A percentile compares a stretch with the other conserved stretches of the same genome.
These are phyloP conservation scores for Ambrosiella cleistominuta DNA, from an alignment of 2,329 filamentous ascomycete genomes.

Conservation along the genomic window DNA sequence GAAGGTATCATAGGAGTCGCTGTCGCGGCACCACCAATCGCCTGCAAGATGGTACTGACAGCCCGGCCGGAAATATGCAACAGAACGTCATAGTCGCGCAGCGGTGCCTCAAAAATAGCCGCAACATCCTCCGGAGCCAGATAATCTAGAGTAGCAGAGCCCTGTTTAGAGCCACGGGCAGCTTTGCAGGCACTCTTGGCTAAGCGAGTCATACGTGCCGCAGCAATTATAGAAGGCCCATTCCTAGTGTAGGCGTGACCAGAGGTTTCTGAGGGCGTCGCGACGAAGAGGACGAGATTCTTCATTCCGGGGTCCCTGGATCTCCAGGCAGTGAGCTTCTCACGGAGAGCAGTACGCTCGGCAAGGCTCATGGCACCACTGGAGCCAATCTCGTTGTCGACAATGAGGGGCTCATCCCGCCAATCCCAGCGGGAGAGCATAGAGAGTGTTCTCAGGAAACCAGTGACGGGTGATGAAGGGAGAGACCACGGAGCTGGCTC, in stretches of 20 bases:
- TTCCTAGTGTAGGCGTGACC: constrained; percentile 63
- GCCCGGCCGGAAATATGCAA: constrained; percentile 48
- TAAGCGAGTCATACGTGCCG: constrained; percentile 64
- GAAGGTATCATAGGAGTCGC: constrained; percentile 20
- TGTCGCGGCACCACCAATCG: constrained; percentile 19
- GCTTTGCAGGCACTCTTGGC: constrained; percentile 57
- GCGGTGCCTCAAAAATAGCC: constrained; percentile 52
- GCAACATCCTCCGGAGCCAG: constrained; percentile 19
- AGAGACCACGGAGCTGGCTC: constrained; percentile 63
- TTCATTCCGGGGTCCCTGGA: constrained; percentile 82
- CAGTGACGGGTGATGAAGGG: constrained; percentile 60
- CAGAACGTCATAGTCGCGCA: constrained; percentile 73
- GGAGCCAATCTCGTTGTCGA: constrained; percentile 40
- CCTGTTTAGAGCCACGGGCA: constrained; percentile 25
- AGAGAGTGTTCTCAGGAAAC: constrained; percentile 63
- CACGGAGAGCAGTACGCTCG: constrained; percentile 45
- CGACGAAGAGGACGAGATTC: constrained; percentile 61
- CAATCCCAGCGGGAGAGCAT: constrained; percentile 85
- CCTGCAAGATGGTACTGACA: constrained; percentile 25
- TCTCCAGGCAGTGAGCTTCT: constrained; percentile 66
- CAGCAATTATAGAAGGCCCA: constrained; percentile 62
- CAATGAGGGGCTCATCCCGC: constrained; percentile 62
- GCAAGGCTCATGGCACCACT: constrained; percentile 30
- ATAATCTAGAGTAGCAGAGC: constrained; percentile 35
- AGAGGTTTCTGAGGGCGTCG: constrained; percentile 58